Percentiles rank a stretch among this genome's conserved stretches.
These are phyloP conservation scores for Recurvomyces mirabilis DNA, from an alignment of 495 filamentous ascomycete species.

Conservation along the genomic window DNA sequence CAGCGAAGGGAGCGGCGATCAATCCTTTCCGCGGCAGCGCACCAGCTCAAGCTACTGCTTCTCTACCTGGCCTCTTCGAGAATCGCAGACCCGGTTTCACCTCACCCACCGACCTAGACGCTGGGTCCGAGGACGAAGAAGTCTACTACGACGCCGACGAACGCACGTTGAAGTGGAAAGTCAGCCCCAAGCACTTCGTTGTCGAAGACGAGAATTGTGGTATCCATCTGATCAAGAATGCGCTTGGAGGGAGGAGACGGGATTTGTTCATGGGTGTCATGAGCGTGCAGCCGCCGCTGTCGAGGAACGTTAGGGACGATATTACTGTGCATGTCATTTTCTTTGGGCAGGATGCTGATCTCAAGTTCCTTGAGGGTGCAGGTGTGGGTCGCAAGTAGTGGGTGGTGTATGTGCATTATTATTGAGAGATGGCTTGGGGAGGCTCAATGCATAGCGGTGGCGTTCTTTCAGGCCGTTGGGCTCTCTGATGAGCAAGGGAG, in stretches of 20 bases:
- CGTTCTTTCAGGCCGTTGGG: too few species aligned
- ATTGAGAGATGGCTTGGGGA: too few species aligned
- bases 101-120: background rate
- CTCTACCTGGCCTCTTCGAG: background rate
- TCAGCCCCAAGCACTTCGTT: conserved; percentile 34
- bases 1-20: background rate
- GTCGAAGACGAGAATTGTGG: conserved; percentile 51
- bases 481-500: too few species aligned
- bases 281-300: conserved; percentile 38
- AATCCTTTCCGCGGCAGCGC: background rate
- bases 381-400: too few species aligned
- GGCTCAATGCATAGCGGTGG: too few species aligned
- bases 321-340: conserved; percentile 55
- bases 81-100: background rate
- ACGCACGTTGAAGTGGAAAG: conserved; percentile 22
- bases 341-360: conserved; percentile 31
- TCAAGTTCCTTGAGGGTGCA: too few species aligned
- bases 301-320: conserved; percentile 44
- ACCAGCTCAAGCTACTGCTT: background rate
- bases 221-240: conserved; percentile 50
- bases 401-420: too few species aligned
- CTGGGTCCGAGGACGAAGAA: conserved; percentile 7
- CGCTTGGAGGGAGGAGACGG: conserved; percentile 40
- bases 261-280: conserved; percentile 41
- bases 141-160: conserved; percentile 18